Conservation (phyloP, 2,329 filamentous ascomycete species). For the Stachybotrys chartarum region DNA sequence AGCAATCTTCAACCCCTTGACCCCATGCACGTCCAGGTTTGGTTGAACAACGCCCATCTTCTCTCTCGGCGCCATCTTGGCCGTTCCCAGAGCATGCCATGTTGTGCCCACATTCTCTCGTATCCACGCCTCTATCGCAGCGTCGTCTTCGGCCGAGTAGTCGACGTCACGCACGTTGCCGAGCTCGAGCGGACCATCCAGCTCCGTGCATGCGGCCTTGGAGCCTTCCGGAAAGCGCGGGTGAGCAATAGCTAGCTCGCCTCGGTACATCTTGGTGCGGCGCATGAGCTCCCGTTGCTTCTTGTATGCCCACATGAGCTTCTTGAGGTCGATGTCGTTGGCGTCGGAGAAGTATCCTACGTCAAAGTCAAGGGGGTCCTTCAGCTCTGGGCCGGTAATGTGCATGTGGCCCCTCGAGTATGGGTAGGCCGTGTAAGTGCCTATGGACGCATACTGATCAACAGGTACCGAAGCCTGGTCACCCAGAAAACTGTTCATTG, state of each 20-base stretch:
- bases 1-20: constrained; percentile 9
- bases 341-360: constrained; percentile 38
- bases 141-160: constrained; percentile 41
- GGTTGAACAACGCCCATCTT: constrained; percentile 30
- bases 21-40: constrained; percentile 30
- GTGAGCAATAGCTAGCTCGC: constrained; percentile 32
- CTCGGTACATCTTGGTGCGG: constrained; percentile 42
- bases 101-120: constrained; percentile 29
- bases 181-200: neutral
- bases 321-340: constrained; percentile 45
- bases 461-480: constrained; percentile 16
- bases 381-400: constrained; percentile 34
- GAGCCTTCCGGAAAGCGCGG: constrained; percentile 34
- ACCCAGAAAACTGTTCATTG: neutral
- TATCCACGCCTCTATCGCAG: constrained; percentile 35
- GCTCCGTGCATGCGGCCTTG: constrained; percentile 19
- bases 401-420: constrained; percentile 55
- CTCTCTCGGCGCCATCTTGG: constrained; percentile 30
- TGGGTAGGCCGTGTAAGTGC: constrained; percentile 50
- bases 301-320: constrained; percentile 57
- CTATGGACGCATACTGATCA: constrained; percentile 43
- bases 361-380: constrained; percentile 43
- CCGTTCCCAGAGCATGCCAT: constrained; percentile 32
- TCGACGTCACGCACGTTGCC: constrained; percentile 28
- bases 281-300: constrained; percentile 52